Percentiles rank a stretch among this genome's conserved stretches.
phyloP scores from a whole-genome alignment of 371 early-diverging fungal species.

The Mortierella polycephala region DNA sequence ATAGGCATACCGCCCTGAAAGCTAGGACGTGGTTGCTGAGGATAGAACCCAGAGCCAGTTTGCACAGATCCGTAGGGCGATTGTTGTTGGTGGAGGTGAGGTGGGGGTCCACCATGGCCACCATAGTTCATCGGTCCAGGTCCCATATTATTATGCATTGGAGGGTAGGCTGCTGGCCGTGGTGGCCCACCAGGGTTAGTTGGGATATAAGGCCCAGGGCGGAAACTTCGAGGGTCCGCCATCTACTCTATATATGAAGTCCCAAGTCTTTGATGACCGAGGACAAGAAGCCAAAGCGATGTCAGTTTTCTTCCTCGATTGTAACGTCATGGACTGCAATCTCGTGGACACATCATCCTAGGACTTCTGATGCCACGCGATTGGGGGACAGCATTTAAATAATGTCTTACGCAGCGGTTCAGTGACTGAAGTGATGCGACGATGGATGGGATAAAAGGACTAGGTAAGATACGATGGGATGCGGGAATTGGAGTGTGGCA shows the following conservation, averaged over 20 bases:
- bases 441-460: neutral
- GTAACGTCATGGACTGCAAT: too few relatives aligned
- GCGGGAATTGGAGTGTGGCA: too few relatives aligned
- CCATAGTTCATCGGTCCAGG: constrained; percentile 7
- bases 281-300: neutral
- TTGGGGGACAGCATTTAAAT: too few relatives aligned
- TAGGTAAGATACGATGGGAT: too few relatives aligned
- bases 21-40: constrained; percentile 21
- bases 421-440: neutral
- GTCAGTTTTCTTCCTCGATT: too few relatives aligned
- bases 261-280: neutral
- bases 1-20: constrained; percentile 22
- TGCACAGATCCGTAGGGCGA: neutral
- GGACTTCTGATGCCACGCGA: neutral
- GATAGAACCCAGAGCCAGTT: constrained; percentile 10
- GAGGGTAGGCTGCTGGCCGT: constrained; percentile 20
- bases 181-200: neutral
- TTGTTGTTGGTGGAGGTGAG: constrained; percentile 21
- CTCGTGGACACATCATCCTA: too few relatives aligned
- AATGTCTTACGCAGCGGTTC: too few relatives aligned
- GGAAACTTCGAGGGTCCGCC: constrained; percentile 33
- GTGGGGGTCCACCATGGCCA: constrained; percentile 27
- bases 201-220: constrained; percentile 19
- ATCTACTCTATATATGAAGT: constrained; percentile 7
- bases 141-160: constrained; percentile 20